A percentile compares a stretch with the other conserved stretches of the same genome.
These are phyloP conservation scores for Adansonia madagascariensis DNA, from an alignment of 441 rosid species.

Conservation along the genomic window DNA sequence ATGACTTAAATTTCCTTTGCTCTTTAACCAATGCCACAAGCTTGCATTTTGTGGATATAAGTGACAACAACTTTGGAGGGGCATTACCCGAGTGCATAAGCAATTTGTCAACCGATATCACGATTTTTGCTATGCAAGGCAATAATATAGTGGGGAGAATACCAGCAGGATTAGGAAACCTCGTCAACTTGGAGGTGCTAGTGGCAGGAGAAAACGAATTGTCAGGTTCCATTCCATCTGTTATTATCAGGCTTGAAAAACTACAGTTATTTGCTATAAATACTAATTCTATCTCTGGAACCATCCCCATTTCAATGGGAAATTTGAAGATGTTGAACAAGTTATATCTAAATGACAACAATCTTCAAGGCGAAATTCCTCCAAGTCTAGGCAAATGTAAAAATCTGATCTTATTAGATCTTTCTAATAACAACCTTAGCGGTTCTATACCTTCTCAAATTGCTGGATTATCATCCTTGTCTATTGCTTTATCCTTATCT, in stretches of 20 bases:
- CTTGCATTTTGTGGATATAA: rapidly evolving
- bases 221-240: conserved; percentile 3
- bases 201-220: not conserved
- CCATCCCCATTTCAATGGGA: conserved; percentile 4
- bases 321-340: not conserved
- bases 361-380: conserved; percentile 19
- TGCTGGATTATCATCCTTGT: conserved; percentile 5
- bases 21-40: conserved; percentile 20
- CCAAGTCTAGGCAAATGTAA: not conserved
- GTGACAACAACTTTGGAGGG: not conserved
- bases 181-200: not conserved
- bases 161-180: conserved; percentile 12
- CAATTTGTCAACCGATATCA: not conserved
- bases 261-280: not conserved
- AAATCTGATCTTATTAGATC: not conserved
- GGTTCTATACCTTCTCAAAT: conserved; percentile 12
- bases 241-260: not conserved
- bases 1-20: conserved; percentile 12
- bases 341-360: not conserved
- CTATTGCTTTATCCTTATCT: not conserved
- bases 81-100: conserved; percentile 6
- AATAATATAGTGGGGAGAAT: conserved; percentile 23
- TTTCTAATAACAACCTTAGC: conserved; percentile 16
- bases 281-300: not conserved
- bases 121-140: not conserved